phyloP scores from a whole-genome alignment of 2,329 filamentous ascomycete species.

The Pseudopithomyces maydicus region DNA sequence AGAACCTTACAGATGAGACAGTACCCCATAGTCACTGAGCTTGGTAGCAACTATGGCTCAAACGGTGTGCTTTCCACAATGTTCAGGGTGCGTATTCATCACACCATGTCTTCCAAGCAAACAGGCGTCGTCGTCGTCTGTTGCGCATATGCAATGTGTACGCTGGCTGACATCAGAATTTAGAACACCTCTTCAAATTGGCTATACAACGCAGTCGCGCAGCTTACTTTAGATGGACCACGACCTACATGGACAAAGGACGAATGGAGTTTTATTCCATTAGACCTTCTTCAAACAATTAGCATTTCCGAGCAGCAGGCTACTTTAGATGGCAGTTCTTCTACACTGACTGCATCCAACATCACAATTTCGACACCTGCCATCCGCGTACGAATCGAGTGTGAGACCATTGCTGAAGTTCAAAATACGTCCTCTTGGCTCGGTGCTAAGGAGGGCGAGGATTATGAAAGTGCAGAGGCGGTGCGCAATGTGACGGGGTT shows the following conservation, averaged over 20 bases:
- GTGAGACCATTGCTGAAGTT: slow-evolving; percentile 9
- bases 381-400: slow-evolving; percentile 15
- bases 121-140: neutral
- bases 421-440: slow-evolving; percentile 14
- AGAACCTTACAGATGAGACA: slow-evolving; percentile 15
- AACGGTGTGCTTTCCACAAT: neutral
- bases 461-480: neutral
- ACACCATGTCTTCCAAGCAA: too few species aligned
- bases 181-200: slow-evolving; percentile 8
- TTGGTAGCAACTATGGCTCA: neutral
- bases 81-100: too few species aligned
- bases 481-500: neutral
- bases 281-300: slow-evolving; percentile 8
- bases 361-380: slow-evolving; percentile 15
- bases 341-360: slow-evolving; percentile 4
- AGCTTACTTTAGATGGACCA: slow-evolving; percentile 16
- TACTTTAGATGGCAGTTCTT: neutral
- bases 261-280: slow-evolving; percentile 21
- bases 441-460: neutral
- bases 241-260: slow-evolving; percentile 18
- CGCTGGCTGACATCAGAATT: neutral
- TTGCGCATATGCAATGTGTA: neutral
- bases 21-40: slow-evolving; percentile 8
- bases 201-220: slow-evolving; percentile 16
- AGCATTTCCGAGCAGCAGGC: neutral